Evolutionary conservation across 345 rosid species (phyloP), one percentile per base, ranked within the genome.

Genomic region (Euphorbia peplus): DNA sequence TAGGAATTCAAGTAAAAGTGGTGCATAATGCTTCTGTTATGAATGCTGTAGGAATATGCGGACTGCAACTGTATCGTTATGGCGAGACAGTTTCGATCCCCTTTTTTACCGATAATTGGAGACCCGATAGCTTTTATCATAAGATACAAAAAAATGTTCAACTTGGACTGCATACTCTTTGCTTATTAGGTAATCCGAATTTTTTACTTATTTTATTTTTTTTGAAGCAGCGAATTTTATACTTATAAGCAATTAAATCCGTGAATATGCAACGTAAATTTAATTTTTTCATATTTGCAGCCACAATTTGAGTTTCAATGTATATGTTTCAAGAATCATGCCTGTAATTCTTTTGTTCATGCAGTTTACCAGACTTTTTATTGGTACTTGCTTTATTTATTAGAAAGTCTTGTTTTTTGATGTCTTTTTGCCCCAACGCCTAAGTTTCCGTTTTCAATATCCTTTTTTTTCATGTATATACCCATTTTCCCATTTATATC

Each of bases 41-140:
- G 96, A 95, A 90, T 76, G 99, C 96, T 0, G 75, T 95, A 61
- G 97, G 97, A 75, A 76, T 87, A 51, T 92, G 99, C 70, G 98
- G 97, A 35, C 70, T 95, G 76, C 98, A 95, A 70, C 88, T 95
- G 53, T 90, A 95, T 72, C 97, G 81, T 41, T 95, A 90, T 60
- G 99, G 99, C 35, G 96, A 95, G 82, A 92, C 96, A 4, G 82
- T 95, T 69, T 92, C 98, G 0, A 79, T 92, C 46, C 98, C 98
- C 0, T 92, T 95, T 73, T 95, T 92, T 35, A 90, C 90, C 0
- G 91, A 95, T 75, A 80, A 83, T 32, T 92, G 98, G 99, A 86
- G 88, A 68, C 99, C 99, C 0, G 86, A 84, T 69, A 95, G 98
- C 87, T 95, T 95, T 73, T 90, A 95, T 35, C 92, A 88, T 79